Percentiles rank a stretch among this genome's conserved stretches.
These are phyloP conservation scores for Aphanomyces euteiches DNA, from an alignment of 352 stramenopile species.

Conservation along the genomic window DNA sequence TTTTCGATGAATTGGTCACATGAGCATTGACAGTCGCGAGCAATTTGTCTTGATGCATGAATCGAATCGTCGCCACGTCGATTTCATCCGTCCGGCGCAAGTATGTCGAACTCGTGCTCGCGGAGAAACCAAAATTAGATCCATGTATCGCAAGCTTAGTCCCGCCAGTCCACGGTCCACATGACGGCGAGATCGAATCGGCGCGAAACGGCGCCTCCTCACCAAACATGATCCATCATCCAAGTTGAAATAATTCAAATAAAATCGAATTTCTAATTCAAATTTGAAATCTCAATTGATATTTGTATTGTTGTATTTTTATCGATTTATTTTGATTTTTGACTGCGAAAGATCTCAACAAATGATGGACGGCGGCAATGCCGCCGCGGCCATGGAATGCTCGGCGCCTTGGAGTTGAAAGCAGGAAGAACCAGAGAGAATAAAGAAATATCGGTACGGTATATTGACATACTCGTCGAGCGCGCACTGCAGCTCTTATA, in stretches of 20 bases:
- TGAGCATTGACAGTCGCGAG: neutral
- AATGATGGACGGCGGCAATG: too few relatives aligned
- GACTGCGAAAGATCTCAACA: too few relatives aligned
- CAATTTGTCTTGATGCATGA: constrained; percentile 22
- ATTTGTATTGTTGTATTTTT: too few relatives aligned
- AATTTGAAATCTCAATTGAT: too few relatives aligned
- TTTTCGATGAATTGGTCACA: constrained; percentile 19
- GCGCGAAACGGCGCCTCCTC: neutral
- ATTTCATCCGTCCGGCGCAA: neutral
- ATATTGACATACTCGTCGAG: constrained; percentile 9
- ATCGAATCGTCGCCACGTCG: constrained; percentile 15
- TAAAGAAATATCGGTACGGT: neutral
- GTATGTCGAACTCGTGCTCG: neutral
- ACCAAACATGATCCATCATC: too few relatives aligned
- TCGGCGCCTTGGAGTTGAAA: too few relatives aligned
- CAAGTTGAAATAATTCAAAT: too few relatives aligned
- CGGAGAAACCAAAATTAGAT: constrained; percentile 2
- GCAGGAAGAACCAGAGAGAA: too few relatives aligned
- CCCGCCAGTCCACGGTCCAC: constrained; percentile 9
- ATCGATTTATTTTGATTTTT: too few relatives aligned
- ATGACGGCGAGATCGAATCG: neutral
- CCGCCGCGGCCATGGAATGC: too few relatives aligned
- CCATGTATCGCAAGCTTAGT: constrained; percentile 20
- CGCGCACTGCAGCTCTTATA: constrained; percentile 1
- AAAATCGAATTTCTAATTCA: too few relatives aligned